Percentiles rank a stretch among this genome's conserved stretches.
Evolutionary conservation across 768 basidiomycete species (phyloP).

Genomic region (Trametes gibbosa): DNA sequence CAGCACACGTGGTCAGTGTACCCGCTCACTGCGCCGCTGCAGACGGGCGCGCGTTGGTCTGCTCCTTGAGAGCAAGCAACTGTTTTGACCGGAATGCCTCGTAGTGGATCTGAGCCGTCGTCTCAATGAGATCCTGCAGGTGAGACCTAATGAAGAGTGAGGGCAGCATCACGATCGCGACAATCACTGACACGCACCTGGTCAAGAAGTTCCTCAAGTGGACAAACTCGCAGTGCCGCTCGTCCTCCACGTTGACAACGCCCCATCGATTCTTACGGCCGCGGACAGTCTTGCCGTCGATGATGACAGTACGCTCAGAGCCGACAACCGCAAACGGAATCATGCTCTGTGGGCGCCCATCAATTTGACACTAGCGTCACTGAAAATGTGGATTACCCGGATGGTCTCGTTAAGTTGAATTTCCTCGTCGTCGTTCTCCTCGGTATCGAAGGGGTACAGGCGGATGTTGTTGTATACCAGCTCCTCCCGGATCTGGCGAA

Average conservation of each 20-base stretch:
- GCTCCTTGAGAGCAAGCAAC: slow-evolving; percentile 94
- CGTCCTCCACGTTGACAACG: slow-evolving; percentile 96
- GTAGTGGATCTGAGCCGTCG: slow-evolving; percentile 98
- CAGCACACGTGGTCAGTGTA: background rate
- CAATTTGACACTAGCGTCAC: background rate
- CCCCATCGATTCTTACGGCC: slow-evolving; percentile 99
- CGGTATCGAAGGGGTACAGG: slow-evolving; percentile 94
- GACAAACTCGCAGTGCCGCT: slow-evolving; percentile 96
- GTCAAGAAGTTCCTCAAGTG: slow-evolving; percentile 97
- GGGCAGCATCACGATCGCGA: background rate
- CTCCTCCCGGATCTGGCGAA: slow-evolving; percentile 83
- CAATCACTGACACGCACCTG: slow-evolving; percentile 43
- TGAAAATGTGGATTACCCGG: slow-evolving; percentile 49
- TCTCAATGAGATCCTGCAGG: slow-evolving; percentile 97
- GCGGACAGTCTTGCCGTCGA: slow-evolving; percentile 92
- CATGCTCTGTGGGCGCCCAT: slow-evolving; percentile 59
- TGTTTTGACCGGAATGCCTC: slow-evolving; percentile 99
- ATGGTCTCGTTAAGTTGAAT: slow-evolving; percentile 86
- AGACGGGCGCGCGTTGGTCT: slow-evolving; percentile 67
- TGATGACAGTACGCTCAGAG: slow-evolving; percentile 93
- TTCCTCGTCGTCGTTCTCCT: slow-evolving; percentile 94
- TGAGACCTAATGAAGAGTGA: slow-evolving; percentile 63
- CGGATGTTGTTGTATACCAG: slow-evolving; percentile 89
- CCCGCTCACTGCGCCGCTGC: slow-evolving; percentile 19
- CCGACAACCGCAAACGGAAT: slow-evolving; percentile 97